phyloP scores from a whole-genome alignment of 345 rosid genomes.

The Sapria himalayana region DNA sequence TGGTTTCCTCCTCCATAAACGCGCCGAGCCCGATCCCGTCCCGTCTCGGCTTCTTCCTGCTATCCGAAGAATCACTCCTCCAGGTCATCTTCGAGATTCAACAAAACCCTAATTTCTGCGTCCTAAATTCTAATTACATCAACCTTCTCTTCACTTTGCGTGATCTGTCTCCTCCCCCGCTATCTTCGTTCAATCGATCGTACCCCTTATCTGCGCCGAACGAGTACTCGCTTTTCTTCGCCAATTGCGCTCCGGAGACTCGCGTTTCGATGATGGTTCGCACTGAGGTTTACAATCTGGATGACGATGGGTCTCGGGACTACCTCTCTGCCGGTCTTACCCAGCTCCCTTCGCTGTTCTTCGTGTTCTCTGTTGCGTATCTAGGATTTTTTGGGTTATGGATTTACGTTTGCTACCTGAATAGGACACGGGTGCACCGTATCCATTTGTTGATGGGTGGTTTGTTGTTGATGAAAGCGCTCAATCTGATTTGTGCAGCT shows the following conservation, averaged over 20 bases:
- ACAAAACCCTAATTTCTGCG: constrained; percentile 61
- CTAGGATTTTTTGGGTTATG: constrained; percentile 36
- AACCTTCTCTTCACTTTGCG: constrained; percentile 47
- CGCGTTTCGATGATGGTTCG: constrained; percentile 62
- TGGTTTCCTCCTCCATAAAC: constrained; percentile 26
- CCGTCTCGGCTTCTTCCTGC: constrained; percentile 82
- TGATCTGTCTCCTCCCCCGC: constrained; percentile 65
- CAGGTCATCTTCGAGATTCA: constrained; percentile 72
- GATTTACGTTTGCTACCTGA: constrained; percentile 30
- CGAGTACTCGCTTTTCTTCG: constrained; percentile 76
- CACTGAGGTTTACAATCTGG: constrained; percentile 58
- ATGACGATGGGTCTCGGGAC: constrained; percentile 35
- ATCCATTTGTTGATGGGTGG: constrained; percentile 75
- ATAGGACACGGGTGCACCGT: constrained; percentile 43
- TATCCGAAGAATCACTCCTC: constrained; percentile 72
- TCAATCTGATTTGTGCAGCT: constrained; percentile 79
- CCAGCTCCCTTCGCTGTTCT: constrained; percentile 45
- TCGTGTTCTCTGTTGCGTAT: constrained; percentile 37
- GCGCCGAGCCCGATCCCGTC: constrained; percentile 33
- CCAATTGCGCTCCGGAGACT: constrained; percentile 67
- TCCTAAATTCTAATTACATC: constrained; percentile 54
- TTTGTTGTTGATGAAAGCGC: constrained; percentile 57
- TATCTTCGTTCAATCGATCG: constrained; percentile 32
- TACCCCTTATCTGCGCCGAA: constrained; percentile 52
- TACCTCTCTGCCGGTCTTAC: constrained; percentile 66